Evolutionary conservation across 306 rosid species (phyloP), one percentile per base, ranked within the genome.

Genomic region (Rosa chinensis): DNA sequence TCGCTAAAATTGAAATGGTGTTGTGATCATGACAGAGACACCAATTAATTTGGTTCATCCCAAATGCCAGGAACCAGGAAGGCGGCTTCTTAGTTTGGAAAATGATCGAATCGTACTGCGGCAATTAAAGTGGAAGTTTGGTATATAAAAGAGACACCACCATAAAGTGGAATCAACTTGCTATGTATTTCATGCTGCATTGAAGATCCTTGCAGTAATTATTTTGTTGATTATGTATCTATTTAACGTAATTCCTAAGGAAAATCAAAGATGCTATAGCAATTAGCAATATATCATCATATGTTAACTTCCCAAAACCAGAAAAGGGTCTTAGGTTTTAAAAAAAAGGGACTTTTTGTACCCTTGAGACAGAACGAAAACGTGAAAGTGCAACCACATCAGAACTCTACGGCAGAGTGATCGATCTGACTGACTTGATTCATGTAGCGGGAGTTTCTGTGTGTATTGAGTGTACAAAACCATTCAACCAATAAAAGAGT

Each of bases 51-150:
- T 23, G 53, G 77, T n/a, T 56, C 52, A 74, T 35, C 64, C 49
- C 63, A 73, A 73, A 73, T 35, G 28, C 77, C 35, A 37, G 45
- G 66, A 40, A 39, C 39, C 32, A 52, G 14, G 67, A 6, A 39
- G 68, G 67, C 52, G 77, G 68, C 52, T 74, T 69, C 84, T 73
- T 35, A 12, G 83, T 77, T 84, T 74, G 44, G 78, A 86, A 84
- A 78, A 10, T 70, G 45, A 47, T 23, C 66, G 13, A 59, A 59
- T 10, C 37, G 37, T 32, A 32, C 1, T 10, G 37, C 8, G 66
- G 37, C 13, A 59, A 59, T 10, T 59, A 70, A 56, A 37, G 61
- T 50, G 69, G 8, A 40, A 56, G 73, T 77, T 82, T 28, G 78
- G 81, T 20, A 25, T 52, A 64, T 76, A 35, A 69, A 81, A 76